Base-by-base conservation (phyloP, 768 basidiomycete genomes). In the Lepiota brunneoincarnata region DNA sequence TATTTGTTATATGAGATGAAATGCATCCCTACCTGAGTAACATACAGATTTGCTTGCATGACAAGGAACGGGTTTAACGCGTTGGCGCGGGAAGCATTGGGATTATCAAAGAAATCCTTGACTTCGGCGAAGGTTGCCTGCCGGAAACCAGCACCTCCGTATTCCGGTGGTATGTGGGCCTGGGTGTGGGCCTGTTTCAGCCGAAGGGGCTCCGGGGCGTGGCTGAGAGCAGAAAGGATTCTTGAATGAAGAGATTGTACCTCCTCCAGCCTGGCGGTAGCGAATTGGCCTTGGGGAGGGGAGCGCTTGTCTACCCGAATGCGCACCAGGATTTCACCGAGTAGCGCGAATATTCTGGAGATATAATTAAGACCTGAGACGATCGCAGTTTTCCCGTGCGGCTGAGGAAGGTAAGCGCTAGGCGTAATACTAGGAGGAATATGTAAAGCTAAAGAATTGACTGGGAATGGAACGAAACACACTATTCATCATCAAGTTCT, bases 401-500 rank as follows among this genome's bases (percentile, higher is more conserved):
- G 93, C 64, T 94, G 93, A 39, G 87, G 86, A 40, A 92, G 74
- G 70, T 93, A 91, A 56, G 85, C 83, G 63, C 80, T 86, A 49
- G 83, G 82, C n/a, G 91, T 93, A 63, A 96, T 91, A 71, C 89
- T 88, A 56, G 46, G 57, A 50, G 60, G 61, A 58, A 59, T 50
- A 51, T 54, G 51, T 56, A 61, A 31, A 49, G 47, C 58, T 67
- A 67, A 58, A 59, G 63, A 67, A 37, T 54, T 71, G 64, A 59
- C 73, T 50, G n/a, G 48, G 48, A 43, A 59, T 52, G 51, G 59
- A 61, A 49, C 36, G 34, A 59, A 52, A 82, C 88, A 62, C 70
- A 92, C 90, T 91, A 92, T 74, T 92, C 90, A 65, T 93, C 90
- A 69, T 93, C 90, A 54, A 93, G 73, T 70, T 93, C 90, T 69